Conservation (phyloP, 805 yeast genomes). For the Metschnikowia henanensis region DNA sequence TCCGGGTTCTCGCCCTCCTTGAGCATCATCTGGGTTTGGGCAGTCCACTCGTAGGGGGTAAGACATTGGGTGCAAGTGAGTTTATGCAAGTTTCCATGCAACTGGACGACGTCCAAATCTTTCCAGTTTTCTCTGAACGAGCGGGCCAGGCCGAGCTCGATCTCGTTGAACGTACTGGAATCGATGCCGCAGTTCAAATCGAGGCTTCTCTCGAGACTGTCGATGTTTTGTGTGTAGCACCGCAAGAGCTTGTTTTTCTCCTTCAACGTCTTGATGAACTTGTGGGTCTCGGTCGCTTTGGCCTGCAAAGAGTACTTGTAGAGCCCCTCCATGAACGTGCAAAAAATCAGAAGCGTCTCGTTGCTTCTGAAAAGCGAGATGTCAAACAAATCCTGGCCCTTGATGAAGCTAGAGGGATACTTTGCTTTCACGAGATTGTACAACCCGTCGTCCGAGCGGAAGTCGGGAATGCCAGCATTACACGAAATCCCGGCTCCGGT, state of each 20-base stretch:
- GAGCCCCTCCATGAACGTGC: slow-evolving; percentile 84
- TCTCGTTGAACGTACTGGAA: slow-evolving; percentile 27
- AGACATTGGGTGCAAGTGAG: slow-evolving; percentile 77
- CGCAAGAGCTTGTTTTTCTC: slow-evolving; percentile 67
- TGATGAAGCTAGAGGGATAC: slow-evolving; percentile 60
- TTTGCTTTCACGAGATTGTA: slow-evolving; percentile 69
- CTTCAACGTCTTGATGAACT: slow-evolving; percentile 61
- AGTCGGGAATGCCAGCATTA: slow-evolving; percentile 97
- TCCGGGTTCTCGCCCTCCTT: slow-evolving; percentile 70
- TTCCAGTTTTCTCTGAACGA: slow-evolving; percentile 51
- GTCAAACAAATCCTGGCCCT: slow-evolving; percentile 92
- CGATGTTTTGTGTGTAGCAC: slow-evolving; percentile 95
- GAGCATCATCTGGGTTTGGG: slow-evolving; percentile 45
- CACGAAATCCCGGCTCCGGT: slow-evolving; percentile 98
- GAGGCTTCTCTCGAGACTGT: slow-evolving; percentile 72
- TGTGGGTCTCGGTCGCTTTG: slow-evolving; percentile 81
- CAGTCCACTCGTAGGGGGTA: slow-evolving; percentile 59
- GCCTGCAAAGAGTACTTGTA: slow-evolving; percentile 65
- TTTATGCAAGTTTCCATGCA: slow-evolving; percentile 85
- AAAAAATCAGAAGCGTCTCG: slow-evolving; percentile 68
- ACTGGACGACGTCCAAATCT: slow-evolving; percentile 73
- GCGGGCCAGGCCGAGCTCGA: slow-evolving; percentile 17
- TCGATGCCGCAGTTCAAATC: slow-evolving; percentile 62
- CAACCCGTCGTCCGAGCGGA: slow-evolving; percentile 80
- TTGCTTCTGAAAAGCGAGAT: slow-evolving; percentile 74